These are phyloP conservation scores for Podospora conica DNA, from an alignment of 495 filamentous ascomycete species.

Conservation along the genomic window DNA sequence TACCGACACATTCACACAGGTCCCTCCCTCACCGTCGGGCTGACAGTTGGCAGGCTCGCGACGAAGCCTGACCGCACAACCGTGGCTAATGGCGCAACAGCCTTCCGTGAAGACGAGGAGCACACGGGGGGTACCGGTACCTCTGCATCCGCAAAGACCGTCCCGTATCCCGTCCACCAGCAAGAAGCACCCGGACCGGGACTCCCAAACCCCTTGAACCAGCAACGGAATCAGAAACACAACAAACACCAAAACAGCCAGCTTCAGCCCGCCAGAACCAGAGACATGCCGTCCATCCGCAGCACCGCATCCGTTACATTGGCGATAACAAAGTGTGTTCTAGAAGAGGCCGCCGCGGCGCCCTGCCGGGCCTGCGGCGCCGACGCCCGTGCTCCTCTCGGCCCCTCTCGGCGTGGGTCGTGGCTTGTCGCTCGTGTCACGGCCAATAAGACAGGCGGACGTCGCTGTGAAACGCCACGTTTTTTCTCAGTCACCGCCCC, in stretches of 20 bases:
- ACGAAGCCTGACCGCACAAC: background rate
- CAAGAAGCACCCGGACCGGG: background rate
- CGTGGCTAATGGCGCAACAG: too few relatives aligned
- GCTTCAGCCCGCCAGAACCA: background rate
- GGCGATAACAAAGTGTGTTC: background rate
- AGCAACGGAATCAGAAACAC: background rate
- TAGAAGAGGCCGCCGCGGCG: background rate
- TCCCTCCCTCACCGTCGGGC: background rate
- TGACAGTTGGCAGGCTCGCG: background rate
- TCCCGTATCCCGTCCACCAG: background rate
- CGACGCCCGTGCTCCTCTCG: background rate
- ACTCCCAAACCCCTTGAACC: background rate
- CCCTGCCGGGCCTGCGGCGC: background rate
- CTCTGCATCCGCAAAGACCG: too few relatives aligned
- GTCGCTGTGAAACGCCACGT: background rate
- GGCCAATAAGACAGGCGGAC: background rate
- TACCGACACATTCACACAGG: background rate
- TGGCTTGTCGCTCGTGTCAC: background rate
- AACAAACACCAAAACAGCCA: background rate
- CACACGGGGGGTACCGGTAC: background rate
- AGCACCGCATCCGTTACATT: background rate
- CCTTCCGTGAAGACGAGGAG: background rate
- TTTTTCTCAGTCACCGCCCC: background rate
- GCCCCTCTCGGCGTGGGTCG: background rate
- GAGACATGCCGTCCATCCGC: background rate